Evolutionary conservation across 208 protist genomes (phyloP), one percentile per base, ranked within the genome.

Genomic region (Polymyxa betae): DNA sequence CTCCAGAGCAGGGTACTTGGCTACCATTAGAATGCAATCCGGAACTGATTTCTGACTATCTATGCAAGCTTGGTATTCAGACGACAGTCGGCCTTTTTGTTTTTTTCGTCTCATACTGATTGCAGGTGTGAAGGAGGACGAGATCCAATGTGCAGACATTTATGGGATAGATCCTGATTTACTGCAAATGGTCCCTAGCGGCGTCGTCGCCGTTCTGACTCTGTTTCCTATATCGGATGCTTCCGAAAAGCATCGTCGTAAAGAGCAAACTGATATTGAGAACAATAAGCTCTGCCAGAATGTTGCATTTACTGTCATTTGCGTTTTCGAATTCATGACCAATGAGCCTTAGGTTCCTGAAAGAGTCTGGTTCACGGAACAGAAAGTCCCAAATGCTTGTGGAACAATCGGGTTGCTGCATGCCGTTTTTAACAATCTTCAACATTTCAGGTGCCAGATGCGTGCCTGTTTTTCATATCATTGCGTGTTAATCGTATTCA

Each of bases 341-440:
- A n/a, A n/a, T 66, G 16, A 29, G 20, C 29, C 20, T 66, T 29
- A 66, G 0, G n/a, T 52, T 16, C 0, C 0, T 0, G 49, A 91
- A 5, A 32, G 38, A 38, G 20, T 91, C 1, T 93, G 35, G 32
- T 92, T 68, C 91, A 91, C 88, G 64, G 78, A 91, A 0, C 92
- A 93, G 68, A 52, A 5, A 29, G 43, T 93, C 24, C 10, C 45
- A 16, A 92, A 92, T 72, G 92, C 92, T 24, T 93, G 92, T 46
- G 92, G 92, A 29, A 92, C 92, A 40, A 92, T 93, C 49, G 92
- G 54, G 35, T 32, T 91, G 5, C 77, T 93, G 43, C 92, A 93
- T 40, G 88, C 77, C 0, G 49, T 93, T 52, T 12, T 38, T 0
- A 93, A 93, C 68, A 93, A 90, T 29, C 44, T 88, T 49, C 38